Base-by-base conservation (phyloP, 2,329 filamentous ascomycete species). In the Colletotrichum euphorbiae region DNA sequence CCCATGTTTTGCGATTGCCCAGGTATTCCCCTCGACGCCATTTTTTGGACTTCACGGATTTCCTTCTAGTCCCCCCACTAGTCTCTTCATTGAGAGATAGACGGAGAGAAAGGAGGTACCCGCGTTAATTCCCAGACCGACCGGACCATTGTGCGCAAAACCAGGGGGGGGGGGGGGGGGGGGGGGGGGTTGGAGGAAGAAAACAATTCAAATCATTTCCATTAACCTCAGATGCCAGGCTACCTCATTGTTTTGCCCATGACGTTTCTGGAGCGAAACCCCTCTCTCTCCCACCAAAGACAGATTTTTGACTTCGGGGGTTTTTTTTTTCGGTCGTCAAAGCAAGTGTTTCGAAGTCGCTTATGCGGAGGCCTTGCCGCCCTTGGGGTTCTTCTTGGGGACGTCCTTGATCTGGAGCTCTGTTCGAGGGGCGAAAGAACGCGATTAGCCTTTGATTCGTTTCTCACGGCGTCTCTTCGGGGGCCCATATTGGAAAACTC, bases 361-460 rank as follows among this genome's bases (percentile, higher is more conserved):
- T 77, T 78, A 81, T 59, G 62, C 62, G 75, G 79, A 75, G 58
- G 77, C 76, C 79, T 81, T 80, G 72, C 46, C 57, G 38, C 74
- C 74, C 79, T 81, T 81, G 61, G 60, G 52, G 79, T 81, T 83
- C 81, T 94, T 85, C 81, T 85, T 86, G 75, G 81, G 80, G 72
- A 86, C 81, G 74, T 86, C 84, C 77, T 82, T 82, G 76, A 87
- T 84, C 73, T 80, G 77, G 75, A 87, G 80, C 77, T 81, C 84
- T 87, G 73, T 66, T 42, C 60, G 50, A 15, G 45, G 19, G 19
- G n/a, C 28, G 6, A 28, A n/a, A 4, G 6, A 52, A 1, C 3
- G 15, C n/a, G 31, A 56, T 70, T 42, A 70, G 69, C 36, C 28
- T 36, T 45, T 12, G 15, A 9, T 54, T 1, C 28, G 40, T 1